Percentiles rank a stretch among this genome's conserved stretches.
These are phyloP conservation scores for Penicillium sp. DNA, from an alignment of 2,329 filamentous ascomycete species.

Conservation along the genomic window DNA sequence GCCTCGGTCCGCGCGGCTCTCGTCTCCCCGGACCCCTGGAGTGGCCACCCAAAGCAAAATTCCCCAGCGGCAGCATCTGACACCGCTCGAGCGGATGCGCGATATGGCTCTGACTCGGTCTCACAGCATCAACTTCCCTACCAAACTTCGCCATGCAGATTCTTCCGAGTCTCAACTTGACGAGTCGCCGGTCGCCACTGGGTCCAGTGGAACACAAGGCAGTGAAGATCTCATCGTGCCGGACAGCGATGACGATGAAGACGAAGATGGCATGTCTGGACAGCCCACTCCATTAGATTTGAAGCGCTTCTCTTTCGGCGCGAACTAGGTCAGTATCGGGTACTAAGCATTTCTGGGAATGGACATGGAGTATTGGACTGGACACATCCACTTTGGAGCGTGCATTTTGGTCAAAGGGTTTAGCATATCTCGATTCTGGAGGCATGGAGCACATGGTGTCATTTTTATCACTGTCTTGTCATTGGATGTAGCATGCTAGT, in stretches of 20 bases:
- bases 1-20: not conserved
- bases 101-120: conserved; percentile 41
- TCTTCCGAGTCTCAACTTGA: conserved; percentile 8
- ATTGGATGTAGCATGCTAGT: not conserved
- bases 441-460: conserved; percentile 6
- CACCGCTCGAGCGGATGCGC: conserved; percentile 43
- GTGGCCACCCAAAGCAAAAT: conserved; percentile 10
- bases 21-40: conserved; percentile 15
- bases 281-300: conserved; percentile 31
- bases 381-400: conserved; percentile 5
- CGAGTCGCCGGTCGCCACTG: not conserved
- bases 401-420: conserved; percentile 10
- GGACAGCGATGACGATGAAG: conserved; percentile 49
- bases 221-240: conserved; percentile 55
- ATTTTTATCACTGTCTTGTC: conserved; percentile 2
- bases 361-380: conserved; percentile 14
- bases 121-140: conserved; percentile 34
- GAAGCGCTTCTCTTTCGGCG: conserved; percentile 38
- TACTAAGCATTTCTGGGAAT: conserved; percentile 13
- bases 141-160: conserved; percentile 14
- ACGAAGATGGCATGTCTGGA: conserved; percentile 18
- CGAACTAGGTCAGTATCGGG: conserved; percentile 16
- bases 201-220: conserved; percentile 33
- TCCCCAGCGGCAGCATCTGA: conserved; percentile 28
- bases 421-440: conserved; percentile 6